phyloP scores from a whole-genome alignment of 2,329 filamentous ascomycete species.

The Epichloe amarillans region DNA sequence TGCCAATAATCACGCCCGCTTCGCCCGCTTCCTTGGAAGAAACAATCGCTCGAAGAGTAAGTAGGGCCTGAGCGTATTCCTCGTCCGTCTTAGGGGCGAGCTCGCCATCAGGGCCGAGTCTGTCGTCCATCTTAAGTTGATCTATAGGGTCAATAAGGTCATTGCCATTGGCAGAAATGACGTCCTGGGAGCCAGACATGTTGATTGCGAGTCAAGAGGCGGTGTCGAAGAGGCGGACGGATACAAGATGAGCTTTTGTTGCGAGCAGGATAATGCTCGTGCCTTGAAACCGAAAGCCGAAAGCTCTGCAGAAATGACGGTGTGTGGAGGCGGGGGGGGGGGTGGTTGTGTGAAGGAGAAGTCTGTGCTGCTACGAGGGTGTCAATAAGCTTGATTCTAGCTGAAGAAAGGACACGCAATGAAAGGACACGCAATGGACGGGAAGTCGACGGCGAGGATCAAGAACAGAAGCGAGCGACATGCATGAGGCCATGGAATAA shows the following conservation, averaged over 20 bases:
- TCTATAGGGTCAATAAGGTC: conserved; percentile 49
- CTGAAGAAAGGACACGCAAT: not conserved
- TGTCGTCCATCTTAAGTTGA: conserved; percentile 53
- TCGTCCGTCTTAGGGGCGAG: conserved; percentile 83
- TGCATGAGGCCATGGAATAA: not conserved
- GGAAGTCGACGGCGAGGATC: not conserved
- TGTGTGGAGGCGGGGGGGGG: too few species aligned
- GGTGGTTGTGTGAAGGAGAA: not conserved
- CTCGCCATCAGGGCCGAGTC: conserved; percentile 61
- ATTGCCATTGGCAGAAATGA: conserved; percentile 43
- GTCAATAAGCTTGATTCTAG: not conserved
- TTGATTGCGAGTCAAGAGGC: not conserved
- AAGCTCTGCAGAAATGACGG: not conserved
- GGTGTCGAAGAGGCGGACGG: conserved; percentile 1
- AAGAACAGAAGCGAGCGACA: not conserved
- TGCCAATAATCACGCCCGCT: conserved; percentile 97
- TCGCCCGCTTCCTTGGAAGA: conserved; percentile 98
- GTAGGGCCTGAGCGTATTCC: conserved; percentile 83
- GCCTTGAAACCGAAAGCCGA: not conserved
- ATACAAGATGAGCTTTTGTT: conserved; percentile 6
- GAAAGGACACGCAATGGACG: not conserved
- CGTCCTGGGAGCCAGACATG: conserved; percentile 53
- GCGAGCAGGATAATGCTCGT: not conserved
- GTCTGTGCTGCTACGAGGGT: not conserved
- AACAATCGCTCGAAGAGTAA: conserved; percentile 93